Percentiles rank a stretch among this genome's conserved stretches.
Conservation (phyloP, 31 red algal genomes). For the Odonthalia washingtoniensis region DNA sequence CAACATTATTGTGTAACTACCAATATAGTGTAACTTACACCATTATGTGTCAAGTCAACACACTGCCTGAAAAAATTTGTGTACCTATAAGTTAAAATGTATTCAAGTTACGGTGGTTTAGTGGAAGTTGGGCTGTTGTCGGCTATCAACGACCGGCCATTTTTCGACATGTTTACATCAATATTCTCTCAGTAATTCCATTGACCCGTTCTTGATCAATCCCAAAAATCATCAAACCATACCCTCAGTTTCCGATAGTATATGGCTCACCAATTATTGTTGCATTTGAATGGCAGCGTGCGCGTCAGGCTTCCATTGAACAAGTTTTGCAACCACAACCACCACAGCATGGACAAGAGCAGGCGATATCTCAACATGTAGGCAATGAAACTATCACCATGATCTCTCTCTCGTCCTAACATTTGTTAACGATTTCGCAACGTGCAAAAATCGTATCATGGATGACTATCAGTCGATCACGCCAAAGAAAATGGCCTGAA, state of each 20-base stretch:
- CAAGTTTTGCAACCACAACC: background rate
- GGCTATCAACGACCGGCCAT: background rate
- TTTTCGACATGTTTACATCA: background rate
- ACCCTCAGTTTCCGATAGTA: background rate
- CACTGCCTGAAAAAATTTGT: conserved; percentile 13
- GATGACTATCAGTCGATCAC: background rate
- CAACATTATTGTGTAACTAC: conserved; percentile 22
- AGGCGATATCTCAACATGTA: background rate
- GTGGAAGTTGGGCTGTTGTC: background rate
- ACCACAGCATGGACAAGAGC: background rate
- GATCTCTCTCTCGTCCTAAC: background rate
- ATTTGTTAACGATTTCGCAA: conserved; percentile 34
- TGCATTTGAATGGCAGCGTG: conserved; percentile 28
- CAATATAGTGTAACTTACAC: conserved; percentile 44
- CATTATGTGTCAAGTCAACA: background rate
- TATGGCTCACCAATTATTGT: conserved; percentile 35
- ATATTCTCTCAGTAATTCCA: background rate
- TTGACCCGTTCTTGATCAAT: background rate
- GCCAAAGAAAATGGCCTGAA: conserved; percentile 16
- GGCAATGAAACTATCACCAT: background rate
- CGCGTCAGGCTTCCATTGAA: background rate
- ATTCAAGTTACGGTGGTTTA: background rate
- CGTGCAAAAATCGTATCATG: conserved; percentile 8
- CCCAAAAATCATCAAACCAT: background rate
- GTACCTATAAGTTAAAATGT: background rate